Evolutionary conservation across 2,329 filamentous ascomycete species (phyloP), one percentile per base, ranked within the genome.

Genomic region (Botryosphaeria dothidea): DNA sequence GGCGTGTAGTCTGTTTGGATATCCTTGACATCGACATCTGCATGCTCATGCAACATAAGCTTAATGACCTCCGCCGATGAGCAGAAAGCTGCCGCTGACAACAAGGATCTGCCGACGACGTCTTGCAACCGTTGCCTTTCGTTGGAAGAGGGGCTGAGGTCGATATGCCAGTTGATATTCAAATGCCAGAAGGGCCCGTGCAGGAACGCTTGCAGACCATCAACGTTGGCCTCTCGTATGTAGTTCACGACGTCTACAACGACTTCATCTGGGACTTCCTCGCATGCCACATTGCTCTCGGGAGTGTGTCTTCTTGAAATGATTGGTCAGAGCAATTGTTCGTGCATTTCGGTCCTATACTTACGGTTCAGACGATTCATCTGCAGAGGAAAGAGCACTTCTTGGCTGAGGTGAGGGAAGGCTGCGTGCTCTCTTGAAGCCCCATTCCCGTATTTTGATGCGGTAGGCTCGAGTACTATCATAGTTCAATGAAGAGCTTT

Each of bases 391-490:
- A n/a, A n/a, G n/a, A n/a, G n/a, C n/a, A n/a, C n/a, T n/a, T n/a
- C n/a, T n/a, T n/a, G n/a, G n/a, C 23, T 17, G 25, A 27, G 19
- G 4, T 17, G 5, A 27, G 19, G 19, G 36, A n/a, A 45, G 27
- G 27, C 5, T 3, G 1, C 41, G 56, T n/a, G 27, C 27, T 29
- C 41, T 61, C n/a, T 65, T 65, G 25, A 61, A 61, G n/a, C 43
- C 52, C 52, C 52, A 65, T 34, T 65, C 63, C 5, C 27, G 48
- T 6, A 65, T 17, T 34, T 65, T 65, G n/a, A 52, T n/a, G 13
- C 63, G 54, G 11, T 65, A 65, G 3, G 54, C 43, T 15, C 63
- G 63, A 7, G 48, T 45, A 29, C 54, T 65, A 19, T 23, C n/a
- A n/a, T n/a, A n/a, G n/a, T n/a, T n/a, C n/a, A n/a, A n/a, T n/a